Evolutionary conservation across 176 grass and related monocot species (phyloP).

Genomic region (Panicum miliaceum): DNA sequence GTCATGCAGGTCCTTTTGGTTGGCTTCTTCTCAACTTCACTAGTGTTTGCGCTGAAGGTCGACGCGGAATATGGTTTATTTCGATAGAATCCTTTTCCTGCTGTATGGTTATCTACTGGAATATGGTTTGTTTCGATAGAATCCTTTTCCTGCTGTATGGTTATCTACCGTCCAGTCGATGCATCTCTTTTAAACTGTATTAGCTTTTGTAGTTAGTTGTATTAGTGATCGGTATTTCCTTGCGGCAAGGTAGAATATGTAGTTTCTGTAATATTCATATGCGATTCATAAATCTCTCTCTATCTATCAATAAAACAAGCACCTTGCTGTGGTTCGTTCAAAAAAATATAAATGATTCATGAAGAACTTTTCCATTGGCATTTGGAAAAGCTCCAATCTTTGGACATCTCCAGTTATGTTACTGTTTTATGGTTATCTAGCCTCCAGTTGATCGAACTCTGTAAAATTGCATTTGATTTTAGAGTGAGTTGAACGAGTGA

Average conservation of each 20-base stretch:
- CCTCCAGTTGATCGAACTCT: neutral
- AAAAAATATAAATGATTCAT: too few species aligned
- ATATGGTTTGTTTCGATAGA: neutral
- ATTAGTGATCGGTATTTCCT: neutral
- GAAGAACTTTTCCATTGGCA: neutral
- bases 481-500: neutral
- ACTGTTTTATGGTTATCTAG: neutral
- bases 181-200: neutral
- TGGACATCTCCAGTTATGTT: neutral
- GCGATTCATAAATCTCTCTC: too few species aligned
- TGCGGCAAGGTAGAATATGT: neutral
- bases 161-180: neutral
- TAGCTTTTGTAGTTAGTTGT: neutral
- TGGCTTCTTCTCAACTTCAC: too few species aligned
- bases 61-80: neutral
- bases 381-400: neutral
- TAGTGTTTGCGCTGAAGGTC: too few species aligned
- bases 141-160: neutral
- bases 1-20: neutral
- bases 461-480: neutral
- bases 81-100: neutral
- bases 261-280: neutral
- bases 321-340: too few species aligned
- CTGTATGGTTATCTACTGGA: neutral
- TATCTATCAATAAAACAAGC: too few species aligned